These are phyloP conservation scores for Penicillium fimorum DNA, from an alignment of 495 filamentous ascomycete species.

Conservation along the genomic window DNA sequence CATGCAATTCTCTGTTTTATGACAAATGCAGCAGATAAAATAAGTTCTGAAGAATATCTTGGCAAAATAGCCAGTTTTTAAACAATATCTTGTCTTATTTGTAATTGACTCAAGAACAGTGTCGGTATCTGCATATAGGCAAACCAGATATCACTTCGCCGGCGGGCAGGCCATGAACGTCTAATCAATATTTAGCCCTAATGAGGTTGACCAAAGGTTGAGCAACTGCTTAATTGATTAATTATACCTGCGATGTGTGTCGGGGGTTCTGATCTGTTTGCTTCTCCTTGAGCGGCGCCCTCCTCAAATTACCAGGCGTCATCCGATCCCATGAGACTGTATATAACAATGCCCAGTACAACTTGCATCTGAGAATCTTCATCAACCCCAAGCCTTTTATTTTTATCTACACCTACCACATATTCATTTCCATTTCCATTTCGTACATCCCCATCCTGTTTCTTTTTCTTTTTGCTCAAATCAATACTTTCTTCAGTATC, in stretches of 20 bases:
- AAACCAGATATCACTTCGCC: not conserved
- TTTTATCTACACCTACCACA: conserved; percentile 5
- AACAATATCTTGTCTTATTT: not conserved
- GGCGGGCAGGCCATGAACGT: not conserved
- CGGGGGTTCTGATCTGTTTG: not conserved
- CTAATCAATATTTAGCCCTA: not conserved
- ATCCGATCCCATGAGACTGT: conserved; percentile 4
- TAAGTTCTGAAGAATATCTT: conserved; percentile 3
- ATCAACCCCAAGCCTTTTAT: conserved; percentile 8
- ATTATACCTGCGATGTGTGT: not conserved
- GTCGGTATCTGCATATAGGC: not conserved
- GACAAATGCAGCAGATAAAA: conserved; percentile 22
- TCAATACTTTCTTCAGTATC: not conserved
- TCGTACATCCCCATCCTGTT: not conserved
- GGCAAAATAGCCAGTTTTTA: not conserved
- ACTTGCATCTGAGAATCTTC: conserved; percentile 10
- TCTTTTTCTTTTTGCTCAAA: not conserved
- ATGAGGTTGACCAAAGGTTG: not conserved
- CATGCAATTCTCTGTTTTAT: conserved; percentile 12
- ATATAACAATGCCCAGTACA: conserved; percentile 4
- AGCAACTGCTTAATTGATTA: not conserved
- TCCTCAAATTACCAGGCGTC: not conserved
- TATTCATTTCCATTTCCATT: not conserved
- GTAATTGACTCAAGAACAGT: not conserved
- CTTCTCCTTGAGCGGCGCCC: not conserved